Base-by-base conservation (phyloP, 2,329 filamentous ascomycete species). In the Blastomyces parvus region DNA sequence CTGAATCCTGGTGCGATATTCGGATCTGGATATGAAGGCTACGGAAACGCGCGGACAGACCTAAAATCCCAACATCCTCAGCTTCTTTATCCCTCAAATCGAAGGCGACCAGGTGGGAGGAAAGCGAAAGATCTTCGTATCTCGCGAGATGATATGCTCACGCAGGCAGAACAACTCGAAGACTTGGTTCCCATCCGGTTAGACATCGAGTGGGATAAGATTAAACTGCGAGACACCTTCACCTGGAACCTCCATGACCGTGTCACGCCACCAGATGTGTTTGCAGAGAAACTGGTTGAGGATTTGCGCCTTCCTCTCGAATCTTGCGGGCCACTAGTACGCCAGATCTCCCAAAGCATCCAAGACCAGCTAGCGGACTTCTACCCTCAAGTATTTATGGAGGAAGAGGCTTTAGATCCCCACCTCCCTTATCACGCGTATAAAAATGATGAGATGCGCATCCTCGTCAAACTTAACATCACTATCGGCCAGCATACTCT, bases 381-480 rank as follows among this genome's bases (percentile, higher is more conserved):
- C 74, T 96, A 96, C 73, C 94, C 94, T 5, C 91, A 96, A 70
- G 87, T 94, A 30, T 94, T 87, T 72, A 88, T 93, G 59, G 88
- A 95, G 69, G 93, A 97, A 70, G 91, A 96, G 70, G 86, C 93
- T 0, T 81, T 97, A 57, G 93, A 99, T 70, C 89, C 91, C 1
- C 88, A 94, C 72, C 81, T 95, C 14, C 92, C 93, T 0, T 97
- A 97, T 73, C 87, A 84, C 48, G 92, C 94, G 7, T 96, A 97
- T 80, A 97, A 97, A 77, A 96, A 99, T 73, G 94, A 99, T 73
- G 94, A 99, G 79, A 97, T 99, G 93, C 88, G 94, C 60, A 89
- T 99, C 69, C 80, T 96, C 53, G 86, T 99, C 76, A 97, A 97
- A 76, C 82, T 99, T 60, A 97, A 97, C 76, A 96, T 99, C 71